Percentiles rank a stretch among this genome's conserved stretches.
Conservation (phyloP, 345 rosid species). For the Eucalyptus sp. region DNA sequence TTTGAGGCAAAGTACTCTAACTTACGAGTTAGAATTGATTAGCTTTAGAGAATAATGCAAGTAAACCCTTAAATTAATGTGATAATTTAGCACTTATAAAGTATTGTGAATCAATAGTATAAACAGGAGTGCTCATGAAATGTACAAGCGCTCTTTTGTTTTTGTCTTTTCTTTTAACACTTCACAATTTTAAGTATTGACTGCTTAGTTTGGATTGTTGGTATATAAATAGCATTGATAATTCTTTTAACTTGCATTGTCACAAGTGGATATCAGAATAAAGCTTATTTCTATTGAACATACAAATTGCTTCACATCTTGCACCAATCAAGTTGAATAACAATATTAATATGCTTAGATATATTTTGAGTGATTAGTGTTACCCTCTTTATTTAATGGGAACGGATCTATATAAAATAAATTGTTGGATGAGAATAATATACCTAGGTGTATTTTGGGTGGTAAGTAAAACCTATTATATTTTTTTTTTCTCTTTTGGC, state of each 20-base stretch:
- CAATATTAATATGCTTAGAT: no score
- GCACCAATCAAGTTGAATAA: not conserved
- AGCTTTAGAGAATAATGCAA: not conserved
- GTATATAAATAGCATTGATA: no score
- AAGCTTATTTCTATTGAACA: not conserved
- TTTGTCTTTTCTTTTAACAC: not conserved
- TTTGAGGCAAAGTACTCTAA: not conserved
- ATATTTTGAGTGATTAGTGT: not conserved
- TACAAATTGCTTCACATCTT: not conserved
- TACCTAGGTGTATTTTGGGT: rapidly evolving
- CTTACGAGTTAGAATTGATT: not conserved
- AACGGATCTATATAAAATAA: no score
- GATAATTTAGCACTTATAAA: not conserved
- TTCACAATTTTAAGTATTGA: no score
- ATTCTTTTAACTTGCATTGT: not conserved
- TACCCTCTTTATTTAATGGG: no score
- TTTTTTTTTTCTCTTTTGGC: no score
- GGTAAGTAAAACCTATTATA: not conserved
- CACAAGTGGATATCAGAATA: not conserved
- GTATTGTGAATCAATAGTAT: not conserved
- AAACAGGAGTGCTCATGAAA: rapidly evolving
- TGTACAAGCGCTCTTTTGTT: not conserved
- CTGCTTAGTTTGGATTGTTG: rapidly evolving
- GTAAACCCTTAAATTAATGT: not conserved
- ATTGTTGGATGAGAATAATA: not conserved